Conservation (phyloP, 2,329 filamentous ascomycete species). For the Pestalotiopsis sp. region DNA sequence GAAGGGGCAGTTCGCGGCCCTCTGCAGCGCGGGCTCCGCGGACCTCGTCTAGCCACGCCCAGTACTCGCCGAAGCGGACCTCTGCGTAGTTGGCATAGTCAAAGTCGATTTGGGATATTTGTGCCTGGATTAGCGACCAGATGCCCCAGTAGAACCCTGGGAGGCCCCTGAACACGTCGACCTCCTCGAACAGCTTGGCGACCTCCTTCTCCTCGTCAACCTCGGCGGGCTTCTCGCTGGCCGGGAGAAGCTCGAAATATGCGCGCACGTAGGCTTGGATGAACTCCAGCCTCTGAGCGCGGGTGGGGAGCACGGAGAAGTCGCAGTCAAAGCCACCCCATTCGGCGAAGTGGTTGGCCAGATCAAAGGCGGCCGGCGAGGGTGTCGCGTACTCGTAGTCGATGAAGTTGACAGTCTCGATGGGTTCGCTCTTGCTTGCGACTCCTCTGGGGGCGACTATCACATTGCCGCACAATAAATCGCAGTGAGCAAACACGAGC, state of each 20-base stretch:
- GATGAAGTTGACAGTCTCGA: conserved; percentile 75
- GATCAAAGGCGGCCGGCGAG: conserved; percentile 91
- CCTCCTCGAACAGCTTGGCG: conserved; percentile 71
- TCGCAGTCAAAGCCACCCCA: conserved; percentile 98
- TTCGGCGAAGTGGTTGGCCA: conserved; percentile 97
- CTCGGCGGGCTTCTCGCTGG: conserved; percentile 23
- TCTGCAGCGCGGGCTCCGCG: conserved; percentile 59
- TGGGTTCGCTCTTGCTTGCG: conserved; percentile 29
- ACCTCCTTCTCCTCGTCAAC: conserved; percentile 62
- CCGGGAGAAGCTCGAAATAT: conserved; percentile 61
- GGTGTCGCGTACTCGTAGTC: conserved; percentile 98
- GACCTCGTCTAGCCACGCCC: conserved; percentile 79
- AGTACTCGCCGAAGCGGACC: conserved; percentile 84
- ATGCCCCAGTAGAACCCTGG: conserved; percentile 93
- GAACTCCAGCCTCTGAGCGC: conserved; percentile 75
- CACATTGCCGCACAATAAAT: conserved; percentile 93
- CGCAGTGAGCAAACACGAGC: conserved; percentile 93
- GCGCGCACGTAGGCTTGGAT: conserved; percentile 78
- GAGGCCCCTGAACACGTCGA: conserved; percentile 84
- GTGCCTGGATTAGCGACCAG: conserved; percentile 93
- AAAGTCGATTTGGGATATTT: conserved; percentile 93
- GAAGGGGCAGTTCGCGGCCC: conserved; percentile 51
- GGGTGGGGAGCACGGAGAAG: conserved; percentile 78
- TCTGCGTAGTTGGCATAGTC: conserved; percentile 94
- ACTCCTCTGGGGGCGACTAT: conserved; percentile 67